A percentile compares a stretch with the other conserved stretches of the same genome.
Conservation (phyloP, 2,329 filamentous ascomycete species). For the Macroventuria anomochaeta region DNA sequence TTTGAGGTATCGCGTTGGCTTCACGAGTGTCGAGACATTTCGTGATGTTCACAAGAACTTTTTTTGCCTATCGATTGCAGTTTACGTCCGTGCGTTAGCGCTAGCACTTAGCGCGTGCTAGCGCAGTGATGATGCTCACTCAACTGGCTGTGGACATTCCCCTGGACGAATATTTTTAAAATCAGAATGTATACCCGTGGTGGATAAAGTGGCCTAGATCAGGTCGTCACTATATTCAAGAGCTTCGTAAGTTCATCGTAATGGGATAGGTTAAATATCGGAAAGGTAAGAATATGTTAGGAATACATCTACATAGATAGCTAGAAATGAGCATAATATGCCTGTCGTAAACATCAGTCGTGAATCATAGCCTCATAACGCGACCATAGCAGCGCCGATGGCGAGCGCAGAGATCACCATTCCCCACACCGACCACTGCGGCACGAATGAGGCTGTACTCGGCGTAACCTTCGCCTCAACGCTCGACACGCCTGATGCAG, state of each 20-base stretch:
- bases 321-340: not conserved
- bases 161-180: no score
- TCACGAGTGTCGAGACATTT: not conserved
- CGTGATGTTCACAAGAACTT: slow-evolving; percentile 4
- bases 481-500: slow-evolving; percentile 34
- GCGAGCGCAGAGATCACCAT: slow-evolving; percentile 38
- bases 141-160: no score
- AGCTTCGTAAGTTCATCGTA: no score
- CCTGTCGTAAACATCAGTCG: not conserved
- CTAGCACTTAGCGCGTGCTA: not conserved
- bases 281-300: not conserved
- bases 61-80: slow-evolving; percentile 14
- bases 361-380: slow-evolving; percentile 33
- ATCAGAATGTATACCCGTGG: no score
- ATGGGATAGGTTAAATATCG: no score
- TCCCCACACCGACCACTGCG: slow-evolving; percentile 38
- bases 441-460: slow-evolving; percentile 43
- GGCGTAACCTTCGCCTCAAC: slow-evolving; percentile 48
- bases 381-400: slow-evolving; percentile 49
- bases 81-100: not conserved
- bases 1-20: not conserved
- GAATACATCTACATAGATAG: not conserved
- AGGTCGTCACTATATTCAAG: no score
- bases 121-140: not conserved
- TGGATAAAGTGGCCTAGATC: no score